Conservation (phyloP, 164 flowering plant genomes). For the Piper longum region DNA sequence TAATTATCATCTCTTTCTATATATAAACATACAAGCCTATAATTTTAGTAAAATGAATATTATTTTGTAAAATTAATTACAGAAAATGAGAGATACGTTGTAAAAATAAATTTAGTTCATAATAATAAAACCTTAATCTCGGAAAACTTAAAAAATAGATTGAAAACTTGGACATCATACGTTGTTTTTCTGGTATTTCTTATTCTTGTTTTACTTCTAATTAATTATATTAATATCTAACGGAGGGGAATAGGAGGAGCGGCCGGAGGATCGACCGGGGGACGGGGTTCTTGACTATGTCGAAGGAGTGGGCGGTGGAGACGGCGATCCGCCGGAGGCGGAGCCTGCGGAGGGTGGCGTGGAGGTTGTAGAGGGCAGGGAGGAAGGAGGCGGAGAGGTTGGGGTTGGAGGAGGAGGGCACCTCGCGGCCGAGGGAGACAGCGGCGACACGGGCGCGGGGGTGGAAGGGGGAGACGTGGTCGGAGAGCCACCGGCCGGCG, state of each 20-base stretch:
- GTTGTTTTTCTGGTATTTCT: too few relatives aligned
- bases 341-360: conserved; percentile 30
- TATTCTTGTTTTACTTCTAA: too few relatives aligned
- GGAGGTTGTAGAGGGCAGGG: conserved; percentile 49
- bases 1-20: too few relatives aligned
- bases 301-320: conserved; percentile 65
- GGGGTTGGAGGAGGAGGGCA: conserved; percentile 16
- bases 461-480: conserved; percentile 56
- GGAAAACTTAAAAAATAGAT: too few relatives aligned
- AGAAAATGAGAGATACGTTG: too few relatives aligned
- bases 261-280: conserved; percentile 27
- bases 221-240: too few relatives aligned
- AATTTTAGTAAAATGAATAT: too few relatives aligned
- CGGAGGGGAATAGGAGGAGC: conserved; percentile 41
- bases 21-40: too few relatives aligned
- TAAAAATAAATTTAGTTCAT: too few relatives aligned
- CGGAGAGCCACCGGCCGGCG: conserved; percentile 47
- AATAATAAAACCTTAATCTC: too few relatives aligned
- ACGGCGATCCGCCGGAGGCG: conserved; percentile 48
- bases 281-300: conserved; percentile 28
- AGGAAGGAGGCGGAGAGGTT: conserved; percentile 25
- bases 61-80: too few relatives aligned
- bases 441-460: conserved; percentile 50
- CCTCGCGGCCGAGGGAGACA: conserved; percentile 58
- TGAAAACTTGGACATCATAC: too few relatives aligned